Percentiles rank a stretch among this genome's conserved stretches.
These are phyloP conservation scores for Colletotrichum sp. DNA, from an alignment of 2,329 filamentous ascomycete genomes.

Conservation along the genomic window DNA sequence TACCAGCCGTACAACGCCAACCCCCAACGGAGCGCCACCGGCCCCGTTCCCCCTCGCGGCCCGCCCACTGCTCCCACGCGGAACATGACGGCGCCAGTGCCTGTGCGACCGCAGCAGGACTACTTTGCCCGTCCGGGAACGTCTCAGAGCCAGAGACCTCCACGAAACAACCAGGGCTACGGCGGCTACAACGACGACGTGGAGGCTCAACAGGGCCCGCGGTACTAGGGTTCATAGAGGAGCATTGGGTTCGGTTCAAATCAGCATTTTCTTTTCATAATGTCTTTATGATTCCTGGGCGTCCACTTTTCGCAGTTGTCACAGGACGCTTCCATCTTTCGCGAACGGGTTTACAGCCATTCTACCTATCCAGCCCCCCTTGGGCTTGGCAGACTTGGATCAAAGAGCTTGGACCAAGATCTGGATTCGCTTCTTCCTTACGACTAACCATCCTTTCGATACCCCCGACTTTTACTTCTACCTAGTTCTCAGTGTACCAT, in stretches of 20 bases:
- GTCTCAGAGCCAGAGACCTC: slow-evolving; percentile 23
- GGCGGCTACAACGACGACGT: slow-evolving; percentile 38
- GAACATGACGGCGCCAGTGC: slow-evolving; percentile 50
- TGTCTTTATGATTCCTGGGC: slow-evolving; percentile 14
- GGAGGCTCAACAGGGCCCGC: slow-evolving; percentile 36
- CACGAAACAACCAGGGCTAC: slow-evolving; percentile 30
- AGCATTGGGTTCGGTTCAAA: not conserved
- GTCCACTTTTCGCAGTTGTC: not conserved
- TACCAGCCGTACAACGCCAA: slow-evolving; percentile 30
- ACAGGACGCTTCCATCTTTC: not conserved
- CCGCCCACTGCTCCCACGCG: slow-evolving; percentile 43
- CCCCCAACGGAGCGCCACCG: slow-evolving; percentile 42
- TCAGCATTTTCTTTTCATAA: slow-evolving; percentile 16
- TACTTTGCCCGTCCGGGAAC: slow-evolving; percentile 31
- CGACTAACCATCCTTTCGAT: slow-evolving; percentile 17
- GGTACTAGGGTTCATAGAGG: slow-evolving; percentile 26
- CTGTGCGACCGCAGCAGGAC: slow-evolving; percentile 28
- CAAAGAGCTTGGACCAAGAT: not conserved
- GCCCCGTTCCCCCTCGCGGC: slow-evolving; percentile 36
- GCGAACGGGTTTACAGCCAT: not conserved
- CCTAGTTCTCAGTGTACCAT: slow-evolving; percentile 13
- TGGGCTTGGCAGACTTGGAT: not conserved
- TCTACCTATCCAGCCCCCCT: not conserved
- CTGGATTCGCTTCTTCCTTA: not conserved
- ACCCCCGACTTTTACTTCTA: slow-evolving; percentile 16